Percentiles rank a stretch among this genome's conserved stretches.
phyloP scores from a whole-genome alignment of 805 yeast genomes.

The Suhomyces vadensis region DNA sequence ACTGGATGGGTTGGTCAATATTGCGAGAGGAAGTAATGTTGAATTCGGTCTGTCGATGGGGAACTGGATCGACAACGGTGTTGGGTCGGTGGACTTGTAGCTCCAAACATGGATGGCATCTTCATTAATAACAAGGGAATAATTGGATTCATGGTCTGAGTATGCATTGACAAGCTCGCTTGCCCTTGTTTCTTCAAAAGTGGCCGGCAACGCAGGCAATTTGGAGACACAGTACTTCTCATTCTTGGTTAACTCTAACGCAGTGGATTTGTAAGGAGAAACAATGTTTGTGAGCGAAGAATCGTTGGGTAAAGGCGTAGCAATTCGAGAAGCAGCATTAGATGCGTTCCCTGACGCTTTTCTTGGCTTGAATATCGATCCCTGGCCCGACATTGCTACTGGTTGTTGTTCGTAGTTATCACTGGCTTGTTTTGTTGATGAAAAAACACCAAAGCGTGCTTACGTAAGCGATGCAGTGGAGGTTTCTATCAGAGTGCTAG shows the following conservation, averaged over 20 bases:
- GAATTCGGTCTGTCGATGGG: slow-evolving; percentile 32
- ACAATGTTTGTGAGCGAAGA: background rate
- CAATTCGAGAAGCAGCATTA: slow-evolving; percentile 2
- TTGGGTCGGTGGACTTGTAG: slow-evolving; percentile 58
- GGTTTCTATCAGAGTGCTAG: too few relatives aligned
- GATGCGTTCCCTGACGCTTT: slow-evolving; percentile 5
- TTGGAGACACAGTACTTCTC: slow-evolving; percentile 57
- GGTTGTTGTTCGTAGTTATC: background rate
- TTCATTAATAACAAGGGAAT: slow-evolving; percentile 51
- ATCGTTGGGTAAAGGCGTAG: background rate
- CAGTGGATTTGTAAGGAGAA: slow-evolving; percentile 3
- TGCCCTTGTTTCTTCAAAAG: slow-evolving; percentile 32
- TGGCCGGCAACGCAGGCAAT: slow-evolving; percentile 56
- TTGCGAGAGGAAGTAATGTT: slow-evolving; percentile 49
- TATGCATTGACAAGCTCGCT: slow-evolving; percentile 37
- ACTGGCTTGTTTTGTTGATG: slow-evolving; percentile 3
- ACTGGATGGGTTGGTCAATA: slow-evolving; percentile 57
- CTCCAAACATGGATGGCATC: slow-evolving; percentile 66
- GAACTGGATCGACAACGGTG: slow-evolving; percentile 59
- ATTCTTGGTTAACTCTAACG: slow-evolving; percentile 55
- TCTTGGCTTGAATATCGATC: slow-evolving; percentile 12
- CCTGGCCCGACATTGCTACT: slow-evolving; percentile 3
- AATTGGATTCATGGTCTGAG: slow-evolving; percentile 48
- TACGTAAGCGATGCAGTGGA: slow-evolving; percentile 5
- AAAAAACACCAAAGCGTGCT: background rate